Evolutionary conservation across 140 eudicot genomes (phyloP).

Genomic region (Stevia rebaudiana): DNA sequence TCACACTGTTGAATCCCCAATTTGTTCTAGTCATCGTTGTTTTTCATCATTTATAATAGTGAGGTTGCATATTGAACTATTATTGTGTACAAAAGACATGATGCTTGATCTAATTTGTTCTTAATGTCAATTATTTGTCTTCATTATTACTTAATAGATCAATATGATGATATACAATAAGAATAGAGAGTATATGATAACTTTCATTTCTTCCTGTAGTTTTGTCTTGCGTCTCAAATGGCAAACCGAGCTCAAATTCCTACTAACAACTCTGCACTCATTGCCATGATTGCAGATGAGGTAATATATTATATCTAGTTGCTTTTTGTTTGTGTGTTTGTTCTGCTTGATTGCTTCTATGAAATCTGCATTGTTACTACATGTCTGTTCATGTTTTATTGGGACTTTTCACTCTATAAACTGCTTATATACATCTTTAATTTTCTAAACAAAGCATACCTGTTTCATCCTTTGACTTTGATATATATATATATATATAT

Average conservation of each 20-base stretch:
- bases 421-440: not conserved
- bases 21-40: not conserved
- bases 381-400: no score
- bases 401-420: not conserved
- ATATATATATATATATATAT: not conserved
- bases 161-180: not conserved
- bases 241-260: constrained; percentile 51
- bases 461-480: constrained; percentile 10
- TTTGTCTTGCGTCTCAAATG: constrained; percentile 31
- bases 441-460: not conserved
- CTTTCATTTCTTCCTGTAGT: constrained; percentile 13
- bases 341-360: not conserved
- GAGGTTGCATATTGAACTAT: not conserved
- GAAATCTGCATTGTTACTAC: not conserved
- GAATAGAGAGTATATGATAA: not conserved
- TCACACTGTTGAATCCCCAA: not conserved
- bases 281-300: constrained; percentile 83
- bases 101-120: constrained; percentile 1
- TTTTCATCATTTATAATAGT: not conserved
- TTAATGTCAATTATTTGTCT: no score
- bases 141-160: not conserved
- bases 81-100: constrained; percentile 1
- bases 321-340: not conserved
- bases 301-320: constrained; percentile 16
- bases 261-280: constrained; percentile 51